These are phyloP conservation scores for Setomelanomma holmii DNA, from an alignment of 2,329 filamentous ascomycete genomes.

Conservation along the genomic window DNA sequence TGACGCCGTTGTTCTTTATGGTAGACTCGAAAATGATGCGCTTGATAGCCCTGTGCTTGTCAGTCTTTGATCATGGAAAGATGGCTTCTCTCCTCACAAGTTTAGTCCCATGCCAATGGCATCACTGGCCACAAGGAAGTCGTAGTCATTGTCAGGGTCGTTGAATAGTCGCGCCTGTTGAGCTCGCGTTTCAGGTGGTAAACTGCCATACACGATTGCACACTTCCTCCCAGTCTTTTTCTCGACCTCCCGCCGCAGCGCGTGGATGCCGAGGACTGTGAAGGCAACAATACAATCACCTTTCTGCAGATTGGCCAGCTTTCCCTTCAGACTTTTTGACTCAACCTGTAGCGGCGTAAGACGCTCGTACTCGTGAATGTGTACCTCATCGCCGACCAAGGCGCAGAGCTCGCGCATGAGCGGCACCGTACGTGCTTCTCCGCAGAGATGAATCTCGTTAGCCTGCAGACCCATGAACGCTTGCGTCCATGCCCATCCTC, in stretches of 20 bases:
- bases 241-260: constrained; percentile 80
- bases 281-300: constrained; percentile 93
- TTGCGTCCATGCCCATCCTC: constrained; percentile 94
- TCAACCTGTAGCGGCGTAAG: constrained; percentile 78
- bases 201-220: constrained; percentile 88
- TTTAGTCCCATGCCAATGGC: constrained; percentile 98
- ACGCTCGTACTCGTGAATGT: constrained; percentile 83
- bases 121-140: constrained; percentile 91
- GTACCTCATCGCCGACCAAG: constrained; percentile 79
- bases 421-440: constrained; percentile 82
- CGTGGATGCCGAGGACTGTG: constrained; percentile 80
- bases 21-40: constrained; percentile 86
- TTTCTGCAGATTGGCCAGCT: constrained; percentile 76
- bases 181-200: constrained; percentile 91
- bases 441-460: constrained; percentile 90
- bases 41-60: constrained; percentile 69
- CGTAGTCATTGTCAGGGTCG: constrained; percentile 92
- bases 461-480: constrained; percentile 87
- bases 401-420: constrained; percentile 80
- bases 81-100: constrained; percentile 62
- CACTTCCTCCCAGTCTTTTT: constrained; percentile 76
- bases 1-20: constrained; percentile 72
- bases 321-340: constrained; percentile 66
- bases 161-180: constrained; percentile 94
- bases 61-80: constrained; percentile 13